Conservation (phyloP, 306 rosid genomes). For the Vigna mungo region DNA sequence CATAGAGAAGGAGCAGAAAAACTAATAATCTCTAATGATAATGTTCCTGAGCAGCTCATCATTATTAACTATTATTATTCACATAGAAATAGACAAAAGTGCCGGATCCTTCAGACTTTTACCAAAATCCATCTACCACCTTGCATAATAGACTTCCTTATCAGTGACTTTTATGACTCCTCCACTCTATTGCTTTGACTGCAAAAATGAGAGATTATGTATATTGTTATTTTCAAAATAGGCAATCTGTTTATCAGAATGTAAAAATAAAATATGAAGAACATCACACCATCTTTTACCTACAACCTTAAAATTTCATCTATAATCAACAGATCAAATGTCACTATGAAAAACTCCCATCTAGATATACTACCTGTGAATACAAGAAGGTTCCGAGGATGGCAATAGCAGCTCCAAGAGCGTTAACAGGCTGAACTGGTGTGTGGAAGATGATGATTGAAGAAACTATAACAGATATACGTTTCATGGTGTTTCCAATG, state of each 20-base stretch:
- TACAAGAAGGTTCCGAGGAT: constrained; percentile 90
- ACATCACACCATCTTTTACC: no score
- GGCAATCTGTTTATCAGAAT: no score
- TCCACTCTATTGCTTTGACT: constrained; percentile 74
- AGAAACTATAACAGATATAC: constrained; percentile 89
- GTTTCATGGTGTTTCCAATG: constrained; percentile 95
- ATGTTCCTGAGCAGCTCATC: constrained; percentile 21
- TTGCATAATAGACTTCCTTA: constrained; percentile 41
- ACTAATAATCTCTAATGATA: constrained; percentile 28
- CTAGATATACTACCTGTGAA: constrained; percentile 71
- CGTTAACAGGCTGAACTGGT: constrained; percentile 89
- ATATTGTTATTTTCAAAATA: not conserved
- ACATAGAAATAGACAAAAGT: constrained; percentile 50
- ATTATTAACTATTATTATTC: constrained; percentile 23
- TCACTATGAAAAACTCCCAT: not conserved
- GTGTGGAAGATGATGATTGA: constrained; percentile 94
- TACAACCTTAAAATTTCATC: no score
- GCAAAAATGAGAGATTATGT: constrained; percentile 34
- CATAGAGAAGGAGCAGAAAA: not conserved
- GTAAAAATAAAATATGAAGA: no score
- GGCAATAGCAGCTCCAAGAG: constrained; percentile 93
- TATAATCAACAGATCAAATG: not conserved
- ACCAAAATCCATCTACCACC: constrained; percentile 38
- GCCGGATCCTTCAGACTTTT: constrained; percentile 35
- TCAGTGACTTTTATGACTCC: constrained; percentile 6